Base-by-base conservation (phyloP, 495 filamentous ascomycete genomes). In the Lophium mytilinum region DNA sequence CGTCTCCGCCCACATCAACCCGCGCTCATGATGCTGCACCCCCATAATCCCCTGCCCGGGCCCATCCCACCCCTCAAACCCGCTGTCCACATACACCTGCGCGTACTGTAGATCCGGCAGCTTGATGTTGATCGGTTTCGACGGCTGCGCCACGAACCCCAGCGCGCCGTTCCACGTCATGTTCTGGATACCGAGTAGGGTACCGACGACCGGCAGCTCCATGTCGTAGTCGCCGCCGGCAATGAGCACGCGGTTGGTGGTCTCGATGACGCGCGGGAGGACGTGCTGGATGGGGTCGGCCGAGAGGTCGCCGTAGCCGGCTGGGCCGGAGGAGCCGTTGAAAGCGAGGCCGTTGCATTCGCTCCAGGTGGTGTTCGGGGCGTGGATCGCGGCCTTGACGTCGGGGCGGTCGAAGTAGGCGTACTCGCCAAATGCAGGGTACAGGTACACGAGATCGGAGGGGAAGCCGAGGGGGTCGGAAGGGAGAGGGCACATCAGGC, bases 41-140 rank as follows among this genome's bases (percentile, higher is more conserved):
- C 70, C 70, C 70, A 72, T 73, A 51, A 66, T 56, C 0, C 66
- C 66, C 67, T 80, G 48, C 6, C 24, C 24, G 62, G 56, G 54
- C 24, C 55, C 51, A 41, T 64, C 66, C 15, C 45, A 37, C 1
- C 53, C 56, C 3, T 53, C 24, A 30, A 30, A 30, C 3, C 24
- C 24, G 6, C 24, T 30, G 8, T 19, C 45, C 15, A 48, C 8
- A 30, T 30, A 48, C 1, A 55, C 49, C 14, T 39, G 47, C 15
- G 52, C 34, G 40, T 66, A 69, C 62, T 58, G 36, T 30, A 67
- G 36, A 37, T 69, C 66, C 5, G 61, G 61, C 2, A 67, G 43
- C 6, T 34, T 52, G 47, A 66, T 66, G 21, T 55, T 52, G 49
- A 61, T 64, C 4, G 56, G 42, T 8, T 17, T 61, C 12, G 37